A percentile compares a stretch with the other conserved stretches of the same genome.
Evolutionary conservation across 148 eudicot genomes (phyloP).

Genomic region (Linanthus parryae): DNA sequence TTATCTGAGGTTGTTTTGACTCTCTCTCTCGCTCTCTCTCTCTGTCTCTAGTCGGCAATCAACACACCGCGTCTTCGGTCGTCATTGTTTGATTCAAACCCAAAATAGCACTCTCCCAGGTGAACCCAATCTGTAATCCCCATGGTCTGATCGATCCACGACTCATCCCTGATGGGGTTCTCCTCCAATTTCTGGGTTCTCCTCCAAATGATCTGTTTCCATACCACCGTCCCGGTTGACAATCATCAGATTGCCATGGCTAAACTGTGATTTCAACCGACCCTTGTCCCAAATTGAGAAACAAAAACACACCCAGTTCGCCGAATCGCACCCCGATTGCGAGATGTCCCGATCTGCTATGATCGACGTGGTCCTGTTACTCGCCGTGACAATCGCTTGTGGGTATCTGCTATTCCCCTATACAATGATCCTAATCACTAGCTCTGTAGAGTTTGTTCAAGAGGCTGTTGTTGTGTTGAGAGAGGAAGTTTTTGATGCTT

Average conservation of each 20-base stretch:
- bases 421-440: constrained; percentile 24
- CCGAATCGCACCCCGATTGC: constrained; percentile 40
- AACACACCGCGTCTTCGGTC: no score
- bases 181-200: constrained; percentile 15
- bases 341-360: constrained; percentile 52
- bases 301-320: constrained; percentile 26
- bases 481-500: constrained; percentile 58
- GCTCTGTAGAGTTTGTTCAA: constrained; percentile 23
- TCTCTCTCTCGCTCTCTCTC: no score
- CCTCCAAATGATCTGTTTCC: constrained; percentile 33
- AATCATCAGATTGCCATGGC: constrained; percentile 51
- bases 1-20: no score
- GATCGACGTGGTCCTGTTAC: constrained; percentile 57
- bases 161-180: no score
- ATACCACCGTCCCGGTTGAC: constrained; percentile 34
- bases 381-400: constrained; percentile 66
- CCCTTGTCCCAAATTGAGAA: constrained; percentile 38
- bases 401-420: constrained; percentile 69
- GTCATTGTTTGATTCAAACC: no score
- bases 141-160: no score
- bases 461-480: constrained; percentile 25
- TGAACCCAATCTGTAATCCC: no score
- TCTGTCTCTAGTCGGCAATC: no score
- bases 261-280: constrained; percentile 38
- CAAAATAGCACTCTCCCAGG: no score